A percentile compares a stretch with the other conserved stretches of the same genome.
Conservation (phyloP, 2,329 filamentous ascomycete species). For the Monosporascus cannonballus region DNA sequence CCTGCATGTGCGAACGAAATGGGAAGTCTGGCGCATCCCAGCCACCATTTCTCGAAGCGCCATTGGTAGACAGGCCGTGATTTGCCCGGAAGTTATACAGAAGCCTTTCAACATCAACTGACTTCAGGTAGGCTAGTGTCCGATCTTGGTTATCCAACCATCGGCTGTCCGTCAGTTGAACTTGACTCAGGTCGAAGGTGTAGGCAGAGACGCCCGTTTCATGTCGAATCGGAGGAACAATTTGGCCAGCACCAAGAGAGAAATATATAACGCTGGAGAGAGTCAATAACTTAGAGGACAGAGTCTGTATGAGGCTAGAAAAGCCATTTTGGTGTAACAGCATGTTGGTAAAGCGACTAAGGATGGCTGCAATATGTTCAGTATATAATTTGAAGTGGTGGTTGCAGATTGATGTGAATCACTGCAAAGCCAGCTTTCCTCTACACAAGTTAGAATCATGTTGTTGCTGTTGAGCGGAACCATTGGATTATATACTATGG, state of each 20-base stretch:
- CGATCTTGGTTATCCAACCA: conserved; percentile 40
- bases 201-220: conserved; percentile 29
- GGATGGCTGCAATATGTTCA: no score
- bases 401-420: no score
- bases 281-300: neutral
- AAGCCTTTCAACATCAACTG: conserved; percentile 37
- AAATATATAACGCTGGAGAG: neutral
- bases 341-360: neutral
- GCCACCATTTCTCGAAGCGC: conserved; percentile 39
- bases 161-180: conserved; percentile 32
- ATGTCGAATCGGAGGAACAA: conserved; percentile 16
- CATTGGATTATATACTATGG: no score
- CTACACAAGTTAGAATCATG: no score
- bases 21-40: conserved; percentile 50
- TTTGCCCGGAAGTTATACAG: conserved; percentile 43
- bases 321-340: neutral
- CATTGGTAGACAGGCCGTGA: conserved; percentile 39
- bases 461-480: no score
- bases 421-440: no score
- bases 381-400: no score
- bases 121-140: conserved; percentile 40
- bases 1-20: conserved; percentile 45
- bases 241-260: conserved; percentile 13
- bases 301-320: neutral
- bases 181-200: conserved; percentile 33